phyloP scores from a whole-genome alignment of 116 monocot genomes.

The Papilionanthe hybrid region DNA sequence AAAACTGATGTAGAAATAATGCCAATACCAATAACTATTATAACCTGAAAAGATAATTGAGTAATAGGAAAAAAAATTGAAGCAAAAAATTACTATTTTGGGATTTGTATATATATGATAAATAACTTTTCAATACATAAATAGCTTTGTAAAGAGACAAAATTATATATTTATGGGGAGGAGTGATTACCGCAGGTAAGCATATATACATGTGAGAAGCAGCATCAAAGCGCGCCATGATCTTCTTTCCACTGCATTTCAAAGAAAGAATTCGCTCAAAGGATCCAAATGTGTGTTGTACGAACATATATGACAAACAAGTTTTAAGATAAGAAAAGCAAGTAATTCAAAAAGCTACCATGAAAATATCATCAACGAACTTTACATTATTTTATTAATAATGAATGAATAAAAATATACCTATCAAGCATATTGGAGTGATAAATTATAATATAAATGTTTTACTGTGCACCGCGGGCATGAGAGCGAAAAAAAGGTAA shows the following conservation, averaged over 20 bases:
- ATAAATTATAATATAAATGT: background rate
- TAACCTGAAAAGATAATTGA: constrained; percentile 7
- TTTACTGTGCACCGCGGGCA: background rate
- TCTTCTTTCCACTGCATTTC: constrained; percentile 1
- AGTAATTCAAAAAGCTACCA: background rate
- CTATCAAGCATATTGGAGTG: background rate
- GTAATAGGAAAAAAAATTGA: background rate
- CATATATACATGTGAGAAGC: background rate
- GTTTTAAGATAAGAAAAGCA: background rate
- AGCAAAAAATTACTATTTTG: background rate
- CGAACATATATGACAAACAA: background rate
- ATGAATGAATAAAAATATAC: background rate
- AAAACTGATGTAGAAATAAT: background rate
- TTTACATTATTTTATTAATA: background rate
- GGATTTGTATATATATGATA: background rate
- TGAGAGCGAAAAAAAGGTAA: background rate
- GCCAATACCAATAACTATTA: background rate
- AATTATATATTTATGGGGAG: background rate
- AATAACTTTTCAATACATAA: background rate
- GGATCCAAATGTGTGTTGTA: background rate
- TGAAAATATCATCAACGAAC: background rate
- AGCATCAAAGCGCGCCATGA: background rate
- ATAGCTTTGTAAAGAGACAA: background rate
- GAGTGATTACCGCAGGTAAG: background rate
- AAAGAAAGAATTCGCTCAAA: background rate